A percentile compares a stretch with the other conserved stretches of the same genome.
phyloP scores from a whole-genome alignment of 2,329 filamentous ascomycete species.

The Falciphora oryzae region DNA sequence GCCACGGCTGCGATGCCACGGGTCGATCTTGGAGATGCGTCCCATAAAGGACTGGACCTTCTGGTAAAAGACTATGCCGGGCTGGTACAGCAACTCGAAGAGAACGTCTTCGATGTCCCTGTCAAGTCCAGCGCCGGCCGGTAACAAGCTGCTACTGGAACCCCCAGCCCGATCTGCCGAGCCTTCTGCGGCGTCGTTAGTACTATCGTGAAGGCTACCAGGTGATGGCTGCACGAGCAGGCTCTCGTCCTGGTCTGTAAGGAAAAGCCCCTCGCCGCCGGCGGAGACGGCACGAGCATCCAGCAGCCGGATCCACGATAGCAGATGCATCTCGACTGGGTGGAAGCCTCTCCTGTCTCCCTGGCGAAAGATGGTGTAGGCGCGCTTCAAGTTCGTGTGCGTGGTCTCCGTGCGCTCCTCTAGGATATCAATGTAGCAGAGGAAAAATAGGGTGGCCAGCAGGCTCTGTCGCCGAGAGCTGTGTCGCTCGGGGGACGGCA shows the following conservation, averaged over 20 bases:
- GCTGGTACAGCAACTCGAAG: constrained; percentile 49
- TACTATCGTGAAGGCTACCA: constrained; percentile 29
- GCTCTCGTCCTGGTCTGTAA: constrained; percentile 41
- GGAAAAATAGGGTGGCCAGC: constrained; percentile 45
- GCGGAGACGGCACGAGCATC: constrained; percentile 51
- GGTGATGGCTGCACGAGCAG: constrained; percentile 39
- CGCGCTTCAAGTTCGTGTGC: constrained; percentile 42
- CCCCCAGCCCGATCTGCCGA: constrained; percentile 1
- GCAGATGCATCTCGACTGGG: constrained; percentile 38
- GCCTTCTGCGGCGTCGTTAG: constrained; percentile 18
- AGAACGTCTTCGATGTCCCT: constrained; percentile 43
- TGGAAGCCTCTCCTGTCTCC: constrained; percentile 31
- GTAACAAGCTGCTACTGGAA: background rate
- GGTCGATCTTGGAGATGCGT: constrained; percentile 49
- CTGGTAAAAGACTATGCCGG: constrained; percentile 50
- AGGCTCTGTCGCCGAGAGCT: constrained; percentile 33
- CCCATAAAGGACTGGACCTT: constrained; percentile 54
- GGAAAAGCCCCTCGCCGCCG: constrained; percentile 48
- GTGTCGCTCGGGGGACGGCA: constrained; percentile 17
- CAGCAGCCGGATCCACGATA: constrained; percentile 50
- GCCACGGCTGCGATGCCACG: constrained; percentile 48
- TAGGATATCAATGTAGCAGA: constrained; percentile 47
- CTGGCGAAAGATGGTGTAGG: constrained; percentile 41
- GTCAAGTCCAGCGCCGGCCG: constrained; percentile 14
- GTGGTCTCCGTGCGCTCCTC: constrained; percentile 37